A percentile compares a stretch with the other conserved stretches of the same genome.
These are phyloP conservation scores for Nannochloropsis salina DNA, from an alignment of 108 stramenopile genomes.

Conservation along the genomic window DNA sequence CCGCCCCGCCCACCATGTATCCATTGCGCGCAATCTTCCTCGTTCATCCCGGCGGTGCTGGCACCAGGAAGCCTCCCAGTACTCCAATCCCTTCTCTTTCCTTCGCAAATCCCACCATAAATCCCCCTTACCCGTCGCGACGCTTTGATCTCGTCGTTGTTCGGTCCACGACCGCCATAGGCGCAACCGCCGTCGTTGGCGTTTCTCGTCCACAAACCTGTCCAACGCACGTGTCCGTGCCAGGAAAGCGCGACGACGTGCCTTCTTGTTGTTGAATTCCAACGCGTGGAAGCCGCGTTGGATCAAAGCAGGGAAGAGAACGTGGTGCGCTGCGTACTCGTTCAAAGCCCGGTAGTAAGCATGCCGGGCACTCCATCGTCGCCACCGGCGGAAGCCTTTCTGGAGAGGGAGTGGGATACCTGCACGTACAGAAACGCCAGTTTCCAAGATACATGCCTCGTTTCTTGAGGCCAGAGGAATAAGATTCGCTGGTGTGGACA, in stretches of 20 bases:
- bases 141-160: background rate
- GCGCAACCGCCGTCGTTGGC: background rate
- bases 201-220: background rate
- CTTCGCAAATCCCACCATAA: background rate
- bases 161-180: background rate
- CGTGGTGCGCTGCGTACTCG: background rate
- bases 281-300: background rate
- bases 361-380: background rate
- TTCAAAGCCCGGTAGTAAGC: background rate
- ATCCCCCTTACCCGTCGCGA: background rate
- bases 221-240: background rate
- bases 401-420: background rate
- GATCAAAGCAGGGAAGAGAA: background rate
- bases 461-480: too few relatives aligned
- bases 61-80: background rate
- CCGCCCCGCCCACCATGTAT: background rate
- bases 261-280: background rate
- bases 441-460: too few relatives aligned
- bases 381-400: background rate
- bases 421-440: background rate
- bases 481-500: background rate
- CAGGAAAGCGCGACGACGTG: background rate
- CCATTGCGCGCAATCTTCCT: background rate
- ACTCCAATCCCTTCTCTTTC: background rate
- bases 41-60: background rate